Conservation (phyloP, 768 basidiomycete genomes). For the Sistotremastrum niveocremeum region DNA sequence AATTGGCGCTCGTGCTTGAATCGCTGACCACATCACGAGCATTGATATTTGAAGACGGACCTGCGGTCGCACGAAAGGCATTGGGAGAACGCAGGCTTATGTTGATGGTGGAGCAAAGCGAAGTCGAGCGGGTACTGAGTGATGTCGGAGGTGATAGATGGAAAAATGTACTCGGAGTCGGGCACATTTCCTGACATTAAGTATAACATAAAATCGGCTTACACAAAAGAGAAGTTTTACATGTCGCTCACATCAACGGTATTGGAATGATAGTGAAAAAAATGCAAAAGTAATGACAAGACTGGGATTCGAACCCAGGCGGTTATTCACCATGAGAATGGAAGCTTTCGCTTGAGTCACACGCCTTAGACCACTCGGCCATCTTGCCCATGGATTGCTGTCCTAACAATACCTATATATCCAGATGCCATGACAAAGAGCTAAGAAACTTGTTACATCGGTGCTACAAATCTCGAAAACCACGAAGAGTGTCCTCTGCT, state of each 20-base stretch:
- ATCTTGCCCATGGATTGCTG: slow-evolving; percentile 26
- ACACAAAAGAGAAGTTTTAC: background rate
- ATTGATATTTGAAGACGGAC: slow-evolving; percentile 55
- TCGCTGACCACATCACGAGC: slow-evolving; percentile 69
- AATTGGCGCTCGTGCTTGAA: slow-evolving; percentile 58
- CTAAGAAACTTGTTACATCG: no score
- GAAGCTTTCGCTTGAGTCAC: slow-evolving; percentile 37
- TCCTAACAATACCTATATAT: no score
- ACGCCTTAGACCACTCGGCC: slow-evolving; percentile 53
- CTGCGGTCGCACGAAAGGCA: slow-evolving; percentile 36
- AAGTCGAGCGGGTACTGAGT: slow-evolving; percentile 75
- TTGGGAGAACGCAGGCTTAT: slow-evolving; percentile 58
- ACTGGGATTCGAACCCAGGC: slow-evolving; percentile 18
- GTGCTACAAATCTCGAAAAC: no score
- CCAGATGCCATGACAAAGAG: background rate
- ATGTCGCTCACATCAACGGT: background rate
- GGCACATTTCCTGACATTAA: background rate
- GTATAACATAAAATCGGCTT: background rate
- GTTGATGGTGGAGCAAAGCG: slow-evolving; percentile 71
- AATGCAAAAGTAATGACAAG: slow-evolving; percentile 8
- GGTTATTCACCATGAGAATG: slow-evolving; percentile 16
- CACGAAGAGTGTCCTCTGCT: no score
- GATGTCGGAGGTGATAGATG: slow-evolving; percentile 62
- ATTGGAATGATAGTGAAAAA: background rate
- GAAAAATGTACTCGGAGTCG: slow-evolving; percentile 35